phyloP scores from a whole-genome alignment of 352 stramenopile species.

The Pilasporangium apinafurcum region DNA sequence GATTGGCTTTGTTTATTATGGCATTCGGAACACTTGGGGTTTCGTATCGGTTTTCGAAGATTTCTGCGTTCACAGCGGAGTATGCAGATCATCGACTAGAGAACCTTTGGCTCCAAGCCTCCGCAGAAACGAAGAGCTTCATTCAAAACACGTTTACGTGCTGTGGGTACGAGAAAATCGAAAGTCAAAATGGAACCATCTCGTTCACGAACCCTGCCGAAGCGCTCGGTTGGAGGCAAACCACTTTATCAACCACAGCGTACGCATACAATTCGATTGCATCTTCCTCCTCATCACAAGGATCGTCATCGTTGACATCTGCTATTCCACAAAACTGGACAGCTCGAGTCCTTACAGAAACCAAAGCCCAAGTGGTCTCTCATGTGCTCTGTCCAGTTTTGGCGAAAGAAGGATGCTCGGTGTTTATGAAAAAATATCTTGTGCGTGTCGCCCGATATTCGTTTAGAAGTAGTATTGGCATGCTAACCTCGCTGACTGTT shows the following conservation, averaged over 20 bases:
- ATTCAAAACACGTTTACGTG: slow-evolving; percentile 42
- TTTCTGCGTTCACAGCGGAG: slow-evolving; percentile 1
- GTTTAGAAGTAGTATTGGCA: slow-evolving; percentile 3
- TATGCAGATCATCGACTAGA: slow-evolving; percentile 1
- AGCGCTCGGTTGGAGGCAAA: slow-evolving; percentile 19
- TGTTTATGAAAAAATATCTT: slow-evolving; percentile 25
- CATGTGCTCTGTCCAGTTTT: slow-evolving; percentile 8
- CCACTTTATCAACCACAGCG: slow-evolving; percentile 9
- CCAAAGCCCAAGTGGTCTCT: not conserved
- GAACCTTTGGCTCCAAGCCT: slow-evolving; percentile 20
- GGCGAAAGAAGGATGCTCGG: slow-evolving; percentile 15
- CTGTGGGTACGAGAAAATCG: slow-evolving; percentile 32
- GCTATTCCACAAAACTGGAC: not conserved
- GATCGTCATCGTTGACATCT: not conserved
- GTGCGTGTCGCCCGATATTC: slow-evolving; percentile 9
- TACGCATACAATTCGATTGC: slow-evolving; percentile 5
- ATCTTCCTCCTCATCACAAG: not conserved
- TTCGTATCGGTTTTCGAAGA: slow-evolving; percentile 21
- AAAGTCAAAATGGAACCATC: slow-evolving; percentile 18
- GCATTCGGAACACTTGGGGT: slow-evolving; percentile 32
- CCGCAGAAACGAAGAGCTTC: slow-evolving; percentile 29
- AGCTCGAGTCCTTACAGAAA: slow-evolving; percentile 3
- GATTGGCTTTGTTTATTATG: slow-evolving; percentile 30
- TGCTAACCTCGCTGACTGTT: slow-evolving; percentile 9
- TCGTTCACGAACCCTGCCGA: slow-evolving; percentile 27